phyloP scores from a whole-genome alignment of 2,329 filamentous ascomycete species.

The Aspergillus pseudonomiae region DNA sequence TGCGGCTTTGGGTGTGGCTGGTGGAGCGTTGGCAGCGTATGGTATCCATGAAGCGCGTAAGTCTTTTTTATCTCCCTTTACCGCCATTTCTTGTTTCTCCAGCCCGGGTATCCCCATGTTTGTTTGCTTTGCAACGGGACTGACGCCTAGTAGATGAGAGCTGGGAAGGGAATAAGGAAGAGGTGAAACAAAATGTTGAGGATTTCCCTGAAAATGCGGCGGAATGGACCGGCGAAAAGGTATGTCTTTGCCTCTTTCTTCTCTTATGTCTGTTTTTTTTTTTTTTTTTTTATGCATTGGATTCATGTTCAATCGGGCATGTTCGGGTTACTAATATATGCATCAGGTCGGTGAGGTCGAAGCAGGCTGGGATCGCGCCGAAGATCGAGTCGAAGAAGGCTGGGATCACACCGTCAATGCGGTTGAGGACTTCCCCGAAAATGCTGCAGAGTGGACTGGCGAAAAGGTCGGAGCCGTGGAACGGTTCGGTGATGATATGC shows the following conservation, averaged over 20 bases:
- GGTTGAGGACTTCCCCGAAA: conserved; percentile 39
- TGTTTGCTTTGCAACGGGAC: not conserved
- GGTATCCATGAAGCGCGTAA: conserved; percentile 48
- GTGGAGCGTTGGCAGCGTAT: conserved; percentile 50
- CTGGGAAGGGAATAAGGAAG: conserved; percentile 37
- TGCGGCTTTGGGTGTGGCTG: conserved; percentile 45
- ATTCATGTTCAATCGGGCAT: not conserved
- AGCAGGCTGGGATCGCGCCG: conserved; percentile 34
- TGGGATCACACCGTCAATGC: conserved; percentile 34
- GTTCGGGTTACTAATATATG: not conserved
- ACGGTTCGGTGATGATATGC: conserved; percentile 46
- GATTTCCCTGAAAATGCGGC: conserved; percentile 49
- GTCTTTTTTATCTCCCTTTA: conserved; percentile 17
- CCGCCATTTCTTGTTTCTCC: not conserved
- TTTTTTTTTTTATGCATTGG: not conserved
- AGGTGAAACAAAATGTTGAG: conserved; percentile 38
- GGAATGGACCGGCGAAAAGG: conserved; percentile 47
- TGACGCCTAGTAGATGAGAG: conserved; percentile 30
- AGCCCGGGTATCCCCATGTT: not conserved
- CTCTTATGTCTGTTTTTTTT: not conserved
- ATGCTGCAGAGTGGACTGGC: conserved; percentile 44
- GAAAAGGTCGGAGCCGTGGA: conserved; percentile 49
- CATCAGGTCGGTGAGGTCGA: conserved; percentile 43
- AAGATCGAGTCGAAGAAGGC: conserved; percentile 29
- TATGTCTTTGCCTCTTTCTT: conserved; percentile 18